Evolutionary conservation across 2,329 filamentous ascomycete genomes (phyloP), one percentile per base, ranked within the genome.

Genomic region (Arthrobotrys megalospora): DNA sequence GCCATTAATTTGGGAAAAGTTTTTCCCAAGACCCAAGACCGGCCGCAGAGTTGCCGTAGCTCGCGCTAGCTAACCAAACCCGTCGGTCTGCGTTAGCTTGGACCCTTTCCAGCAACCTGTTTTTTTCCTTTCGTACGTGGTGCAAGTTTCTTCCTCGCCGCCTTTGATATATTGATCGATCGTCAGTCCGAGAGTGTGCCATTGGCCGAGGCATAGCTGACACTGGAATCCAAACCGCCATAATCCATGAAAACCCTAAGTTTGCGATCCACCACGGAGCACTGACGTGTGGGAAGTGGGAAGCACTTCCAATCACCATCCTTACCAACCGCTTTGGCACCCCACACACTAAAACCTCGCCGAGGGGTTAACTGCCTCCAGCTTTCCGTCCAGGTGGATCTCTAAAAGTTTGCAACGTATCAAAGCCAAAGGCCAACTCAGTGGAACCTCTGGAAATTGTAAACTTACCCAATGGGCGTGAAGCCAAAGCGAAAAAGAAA

Each of bases 11-110:
- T 67, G 63, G 53, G 70, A 62, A 32, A 14, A 28, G 10, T 43
- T 28, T 36, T 47, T 55, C 69, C 60, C 62, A 62, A 68, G 53
- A 50, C 71, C 55, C 47, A 64, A 69, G 47, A 68, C 71, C 71
- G 71, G 55, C 71, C 71, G 71, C 64, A 63, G 21, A 58, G 63
- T 62, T 60, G 41, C 62, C 70, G 60, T 62, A 67, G 71, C 64
- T 60, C 55, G n/a, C 55, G 55, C 55, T 60, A 43, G 19, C 64
- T 69, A 69, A 58, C 71, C 71, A 62, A 76, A 76, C 71, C 64
- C 64, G 71, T 76, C 71, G 28, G 41, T 76, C 28, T 76, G 71
- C 55, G 64, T 76, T 76, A 66, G 71, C 71, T 76, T 68, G 71
- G 71, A 69, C 71, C 71, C 64, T 76, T 63, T 58, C 21, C 71